Conservation (phyloP, 2,329 filamentous ascomycete genomes). For the Zasmidium angulare region DNA sequence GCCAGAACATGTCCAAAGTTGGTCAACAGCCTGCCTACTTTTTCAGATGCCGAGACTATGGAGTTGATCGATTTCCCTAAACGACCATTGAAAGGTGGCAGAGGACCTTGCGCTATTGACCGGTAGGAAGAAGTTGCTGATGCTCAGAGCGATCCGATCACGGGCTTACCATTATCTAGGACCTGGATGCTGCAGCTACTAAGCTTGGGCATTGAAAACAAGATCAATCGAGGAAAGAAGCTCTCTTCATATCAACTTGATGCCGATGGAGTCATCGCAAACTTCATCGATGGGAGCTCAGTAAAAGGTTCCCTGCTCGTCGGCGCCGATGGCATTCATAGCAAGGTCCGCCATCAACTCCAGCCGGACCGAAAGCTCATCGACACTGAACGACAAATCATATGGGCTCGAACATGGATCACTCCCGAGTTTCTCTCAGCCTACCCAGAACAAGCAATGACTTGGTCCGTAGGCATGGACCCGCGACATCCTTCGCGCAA, state of each 20-base stretch:
- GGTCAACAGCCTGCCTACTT: neutral
- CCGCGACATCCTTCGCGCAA: neutral
- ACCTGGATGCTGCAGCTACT: conserved; percentile 2
- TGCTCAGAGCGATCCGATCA: neutral
- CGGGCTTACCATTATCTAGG: neutral
- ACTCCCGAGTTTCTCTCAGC: neutral
- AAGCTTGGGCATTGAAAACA: conserved; percentile 1
- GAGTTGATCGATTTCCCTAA: neutral
- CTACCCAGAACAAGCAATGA: neutral
- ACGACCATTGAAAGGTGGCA: neutral
- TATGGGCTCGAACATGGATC: conserved; percentile 2
- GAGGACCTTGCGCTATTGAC: conserved; percentile 4
- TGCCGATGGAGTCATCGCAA: neutral
- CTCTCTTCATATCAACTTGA: neutral
- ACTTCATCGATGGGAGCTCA: neutral
- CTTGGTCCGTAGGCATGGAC: neutral
- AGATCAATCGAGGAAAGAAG: neutral
- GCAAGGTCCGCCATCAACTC: neutral
- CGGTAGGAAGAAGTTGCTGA: neutral
- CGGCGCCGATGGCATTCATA: conserved; percentile 6
- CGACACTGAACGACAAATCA: conserved; percentile 4
- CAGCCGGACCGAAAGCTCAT: conserved; percentile 1
- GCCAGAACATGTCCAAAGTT: conserved; percentile 1
- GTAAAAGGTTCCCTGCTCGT: neutral
- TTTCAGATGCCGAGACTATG: neutral